A percentile compares a stretch with the other conserved stretches of the same genome.
Conservation (phyloP, 108 stramenopile genomes). For the Hondaea fermentalgiana region DNA sequence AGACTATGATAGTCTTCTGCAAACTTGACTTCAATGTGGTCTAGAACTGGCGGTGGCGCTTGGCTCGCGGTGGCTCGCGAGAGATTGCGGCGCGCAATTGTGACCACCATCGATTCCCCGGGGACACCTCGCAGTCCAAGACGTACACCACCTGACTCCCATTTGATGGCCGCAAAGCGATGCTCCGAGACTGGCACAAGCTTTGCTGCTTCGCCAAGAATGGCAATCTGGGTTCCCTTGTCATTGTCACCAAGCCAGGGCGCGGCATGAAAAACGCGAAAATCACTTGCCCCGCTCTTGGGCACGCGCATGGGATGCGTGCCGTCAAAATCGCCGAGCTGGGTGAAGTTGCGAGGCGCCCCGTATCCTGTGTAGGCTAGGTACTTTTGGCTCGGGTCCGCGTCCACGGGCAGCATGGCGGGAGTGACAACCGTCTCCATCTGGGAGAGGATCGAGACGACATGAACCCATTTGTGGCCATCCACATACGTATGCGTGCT, state of each 20-base stretch:
- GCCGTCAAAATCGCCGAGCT: not conserved
- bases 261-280: not conserved
- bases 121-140: not conserved
- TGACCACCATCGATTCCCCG: not conserved
- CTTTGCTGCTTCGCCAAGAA: slow-evolving; percentile 9
- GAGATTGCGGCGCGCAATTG: not conserved
- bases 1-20: too few relatives aligned
- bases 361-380: not conserved
- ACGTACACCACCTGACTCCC: not conserved
- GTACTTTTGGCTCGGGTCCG: not conserved
- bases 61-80: not conserved
- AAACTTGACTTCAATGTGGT: too few relatives aligned
- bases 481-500: not conserved
- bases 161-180: not conserved
- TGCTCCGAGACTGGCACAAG: not conserved
- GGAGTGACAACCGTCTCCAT: not conserved
- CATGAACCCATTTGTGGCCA: not conserved
- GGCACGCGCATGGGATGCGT: not conserved
- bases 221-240: not conserved
- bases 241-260: not conserved
- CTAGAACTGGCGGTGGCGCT: not conserved
- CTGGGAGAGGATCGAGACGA: not conserved
- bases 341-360: not conserved
- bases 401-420: not conserved
- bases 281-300: not conserved